Base-by-base conservation (phyloP, 2,329 filamentous ascomycete genomes). In the Parastagonospora avenae region DNA sequence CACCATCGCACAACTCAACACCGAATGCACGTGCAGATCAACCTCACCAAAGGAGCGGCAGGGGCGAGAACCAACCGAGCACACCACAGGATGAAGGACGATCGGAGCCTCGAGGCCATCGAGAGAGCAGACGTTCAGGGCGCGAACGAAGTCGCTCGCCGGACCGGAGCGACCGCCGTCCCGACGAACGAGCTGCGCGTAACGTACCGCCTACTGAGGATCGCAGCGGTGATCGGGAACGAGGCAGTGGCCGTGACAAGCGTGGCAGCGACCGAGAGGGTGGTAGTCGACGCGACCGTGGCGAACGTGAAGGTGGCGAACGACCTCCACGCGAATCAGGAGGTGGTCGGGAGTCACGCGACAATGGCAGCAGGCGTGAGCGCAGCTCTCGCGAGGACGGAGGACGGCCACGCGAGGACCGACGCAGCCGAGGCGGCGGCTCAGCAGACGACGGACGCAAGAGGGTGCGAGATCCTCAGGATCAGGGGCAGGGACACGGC, bases 81-180 rank as follows among this genome's bases (percentile, higher is more conserved):
- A 38, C 46, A 35, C 46, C 38, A 8, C 57, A 58, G 42, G 68
- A 72, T 38, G 65, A 70, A 16, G 54, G 49, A 8, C 61, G 66
- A 39, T 55, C 56, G 2, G 68, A 70, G 15, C 59, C 64, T 14
- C 65, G 67, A n/a, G 62, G 62, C 19, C 66, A 64, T 31, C 57
- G 66, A 28, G 64, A 70, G 19, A 57, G 60, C 38, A 58, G 62
- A 39, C 65, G 67, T 11, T 64, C 67, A 32, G 59, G 62, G 11
- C 61, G 59, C n/a, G 62, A 66, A 32, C 51, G 59, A 19, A 58
- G 55, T 33, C 60, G 61, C 16, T 68, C 66, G 10, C 32, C 49
- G n/a, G 62, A 65, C 36, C 61, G 60, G 15, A 51, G 50, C 14
- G 68, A 71, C 10, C 55, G 66, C 42, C 63, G 59, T 27, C 52